Evolutionary conservation across 768 basidiomycete genomes (phyloP).

Genomic region (Pulveroboletus frians): DNA sequence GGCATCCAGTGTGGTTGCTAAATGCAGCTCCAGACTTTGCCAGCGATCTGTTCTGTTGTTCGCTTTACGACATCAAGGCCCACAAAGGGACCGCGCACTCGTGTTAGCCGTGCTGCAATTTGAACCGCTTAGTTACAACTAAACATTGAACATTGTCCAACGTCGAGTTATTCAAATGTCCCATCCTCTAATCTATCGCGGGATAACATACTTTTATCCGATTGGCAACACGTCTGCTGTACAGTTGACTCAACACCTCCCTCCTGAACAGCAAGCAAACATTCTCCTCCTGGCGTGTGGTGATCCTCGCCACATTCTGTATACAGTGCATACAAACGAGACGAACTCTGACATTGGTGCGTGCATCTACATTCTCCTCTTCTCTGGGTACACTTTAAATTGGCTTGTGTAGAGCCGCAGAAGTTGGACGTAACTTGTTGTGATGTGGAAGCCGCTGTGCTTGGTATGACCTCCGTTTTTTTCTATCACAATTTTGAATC

Average conservation of each 20-base stretch:
- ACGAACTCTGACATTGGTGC: slow-evolving; percentile 7
- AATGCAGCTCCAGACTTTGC: no score
- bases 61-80: no score
- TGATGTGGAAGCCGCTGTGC: slow-evolving; percentile 27
- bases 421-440: slow-evolving; percentile 29
- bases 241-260: slow-evolving; percentile 42
- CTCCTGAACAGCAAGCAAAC: slow-evolving; percentile 44
- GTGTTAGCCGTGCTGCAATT: no score
- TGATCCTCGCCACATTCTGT: slow-evolving; percentile 50
- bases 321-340: slow-evolving; percentile 35
- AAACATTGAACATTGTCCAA: no score
- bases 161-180: slow-evolving; percentile 15
- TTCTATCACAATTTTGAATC: neutral
- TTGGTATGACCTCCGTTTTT: slow-evolving; percentile 14
- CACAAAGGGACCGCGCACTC: no score
- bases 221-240: slow-evolving; percentile 56
- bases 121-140: no score
- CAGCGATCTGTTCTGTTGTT: no score
- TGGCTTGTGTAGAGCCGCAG: slow-evolving; percentile 15
- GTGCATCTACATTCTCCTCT: neutral
- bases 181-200: slow-evolving; percentile 22
- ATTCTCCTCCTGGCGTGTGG: slow-evolving; percentile 54
- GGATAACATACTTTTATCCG: slow-evolving; percentile 48
- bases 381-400: neutral
- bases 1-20: no score